These are phyloP conservation scores for Gryganskiella cystojenkinii DNA, from an alignment of 192 early-diverging fungal genomes.

Conservation along the genomic window DNA sequence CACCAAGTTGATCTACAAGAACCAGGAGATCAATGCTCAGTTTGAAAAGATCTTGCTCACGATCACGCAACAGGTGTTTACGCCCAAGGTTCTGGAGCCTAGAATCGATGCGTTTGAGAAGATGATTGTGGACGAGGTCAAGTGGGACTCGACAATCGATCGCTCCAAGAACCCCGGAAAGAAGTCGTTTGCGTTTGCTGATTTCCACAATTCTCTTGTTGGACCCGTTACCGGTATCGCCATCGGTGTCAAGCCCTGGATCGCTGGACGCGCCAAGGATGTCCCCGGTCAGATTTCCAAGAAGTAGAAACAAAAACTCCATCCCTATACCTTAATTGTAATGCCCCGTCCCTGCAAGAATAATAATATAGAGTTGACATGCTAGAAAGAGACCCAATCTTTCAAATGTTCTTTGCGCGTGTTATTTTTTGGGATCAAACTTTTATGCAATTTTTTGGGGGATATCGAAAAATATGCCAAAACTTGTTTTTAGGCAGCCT, in stretches of 20 bases:
- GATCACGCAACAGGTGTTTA: constrained; percentile 21
- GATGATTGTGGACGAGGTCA: constrained; percentile 41
- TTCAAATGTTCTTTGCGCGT: too few relatives aligned
- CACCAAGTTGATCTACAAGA: constrained; percentile 40
- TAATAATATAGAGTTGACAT: too few relatives aligned
- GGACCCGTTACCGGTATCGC: constrained; percentile 16
- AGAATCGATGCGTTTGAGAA: constrained; percentile 46
- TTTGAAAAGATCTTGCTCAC: constrained; percentile 32
- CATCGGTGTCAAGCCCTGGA: constrained; percentile 28
- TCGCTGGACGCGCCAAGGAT: constrained; percentile 14
- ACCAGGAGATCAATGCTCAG: constrained; percentile 23
- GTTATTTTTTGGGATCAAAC: too few relatives aligned
- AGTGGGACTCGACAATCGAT: constrained; percentile 46
- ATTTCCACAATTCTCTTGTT: constrained; percentile 20
- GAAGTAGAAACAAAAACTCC: too few relatives aligned
- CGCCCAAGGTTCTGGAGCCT: constrained; percentile 12
- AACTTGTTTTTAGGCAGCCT: too few relatives aligned
- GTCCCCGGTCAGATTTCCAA: constrained; percentile 8
- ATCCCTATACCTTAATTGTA: too few relatives aligned
- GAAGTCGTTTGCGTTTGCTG: constrained; percentile 14
- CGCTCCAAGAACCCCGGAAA: constrained; percentile 42
- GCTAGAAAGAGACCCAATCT: too few relatives aligned
- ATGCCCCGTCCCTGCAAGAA: too few relatives aligned
- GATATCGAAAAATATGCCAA: not conserved
- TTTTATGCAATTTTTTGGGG: too few relatives aligned